These are phyloP conservation scores for Kurtzmaniella quercitrusa DNA, from an alignment of 1,139 yeast species.

Conservation along the genomic window DNA sequence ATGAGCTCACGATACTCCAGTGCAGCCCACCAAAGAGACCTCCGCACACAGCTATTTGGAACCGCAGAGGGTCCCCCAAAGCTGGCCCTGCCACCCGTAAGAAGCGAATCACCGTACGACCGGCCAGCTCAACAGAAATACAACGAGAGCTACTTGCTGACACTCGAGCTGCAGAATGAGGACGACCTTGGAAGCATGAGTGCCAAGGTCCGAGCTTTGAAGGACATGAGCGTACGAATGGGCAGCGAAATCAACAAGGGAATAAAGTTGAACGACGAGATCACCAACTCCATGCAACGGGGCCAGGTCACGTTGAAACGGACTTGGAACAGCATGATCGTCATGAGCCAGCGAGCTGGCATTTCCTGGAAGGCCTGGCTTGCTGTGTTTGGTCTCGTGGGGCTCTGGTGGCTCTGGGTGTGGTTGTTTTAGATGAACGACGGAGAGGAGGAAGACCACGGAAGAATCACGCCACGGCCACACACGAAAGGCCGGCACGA, in stretches of 20 bases:
- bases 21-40: conserved; percentile 43
- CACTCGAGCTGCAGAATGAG: conserved; percentile 81
- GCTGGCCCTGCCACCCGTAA: conserved; percentile 20
- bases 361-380: conserved; percentile 81
- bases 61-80: conserved; percentile 21
- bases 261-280: conserved; percentile 53
- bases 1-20: conserved; percentile 35
- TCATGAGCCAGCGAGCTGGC: conserved; percentile 80
- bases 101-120: conserved; percentile 54
- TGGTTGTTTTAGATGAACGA: conserved; percentile 57
- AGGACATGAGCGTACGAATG: conserved; percentile 68
- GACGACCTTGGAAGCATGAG: conserved; percentile 70
- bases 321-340: conserved; percentile 70
- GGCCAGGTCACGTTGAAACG: conserved; percentile 51
- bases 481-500: no score
- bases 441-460: no score
- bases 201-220: conserved; percentile 65
- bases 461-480: no score
- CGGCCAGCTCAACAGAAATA: conserved; percentile 38
- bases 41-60: conserved; percentile 42
- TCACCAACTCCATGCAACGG: conserved; percentile 43
- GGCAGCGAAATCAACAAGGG: conserved; percentile 83
- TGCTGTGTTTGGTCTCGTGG: conserved; percentile 55
- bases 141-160: conserved; percentile 56
- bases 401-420: conserved; percentile 73